Evolutionary conservation across 2,329 filamentous ascomycete species (phyloP).

Genomic region (Orbilia blumenaviensis): DNA sequence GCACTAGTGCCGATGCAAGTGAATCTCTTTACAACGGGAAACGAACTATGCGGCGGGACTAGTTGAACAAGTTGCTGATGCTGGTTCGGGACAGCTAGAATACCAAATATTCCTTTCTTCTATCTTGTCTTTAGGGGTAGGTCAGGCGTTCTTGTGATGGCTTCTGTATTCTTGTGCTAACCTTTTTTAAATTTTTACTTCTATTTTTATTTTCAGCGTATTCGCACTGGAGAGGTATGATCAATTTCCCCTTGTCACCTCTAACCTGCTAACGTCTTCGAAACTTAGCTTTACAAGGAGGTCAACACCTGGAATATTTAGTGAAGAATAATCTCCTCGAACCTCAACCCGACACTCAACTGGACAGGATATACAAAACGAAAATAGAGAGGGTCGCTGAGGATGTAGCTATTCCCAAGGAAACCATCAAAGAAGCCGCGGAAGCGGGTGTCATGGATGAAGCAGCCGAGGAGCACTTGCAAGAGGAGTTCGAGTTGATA

Average conservation of each 20-base stretch:
- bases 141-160: background rate
- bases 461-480: constrained; percentile 58
- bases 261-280: background rate
- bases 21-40: background rate
- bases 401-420: constrained; percentile 4
- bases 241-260: constrained; percentile 11
- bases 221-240: constrained; percentile 74
- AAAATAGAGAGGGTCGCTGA: constrained; percentile 36
- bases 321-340: constrained; percentile 76
- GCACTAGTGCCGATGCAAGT: constrained; percentile 85
- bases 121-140: constrained; percentile 80
- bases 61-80: background rate
- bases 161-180: constrained; percentile 22
- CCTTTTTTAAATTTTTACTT: too few relatives aligned
- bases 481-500: constrained; percentile 58
- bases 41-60: background rate
- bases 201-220: constrained; percentile 55
- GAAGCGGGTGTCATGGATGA: constrained; percentile 59
- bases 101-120: constrained; percentile 83
- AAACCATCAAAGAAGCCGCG: constrained; percentile 60
- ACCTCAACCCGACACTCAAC: constrained; percentile 71
- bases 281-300: constrained; percentile 75
- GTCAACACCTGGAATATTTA: constrained; percentile 84
- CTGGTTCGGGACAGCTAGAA: constrained; percentile 48
- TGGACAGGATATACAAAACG: constrained; percentile 76